phyloP scores from a whole-genome alignment of 805 yeast species.

The Saccharomycopsis fibuligera region DNA sequence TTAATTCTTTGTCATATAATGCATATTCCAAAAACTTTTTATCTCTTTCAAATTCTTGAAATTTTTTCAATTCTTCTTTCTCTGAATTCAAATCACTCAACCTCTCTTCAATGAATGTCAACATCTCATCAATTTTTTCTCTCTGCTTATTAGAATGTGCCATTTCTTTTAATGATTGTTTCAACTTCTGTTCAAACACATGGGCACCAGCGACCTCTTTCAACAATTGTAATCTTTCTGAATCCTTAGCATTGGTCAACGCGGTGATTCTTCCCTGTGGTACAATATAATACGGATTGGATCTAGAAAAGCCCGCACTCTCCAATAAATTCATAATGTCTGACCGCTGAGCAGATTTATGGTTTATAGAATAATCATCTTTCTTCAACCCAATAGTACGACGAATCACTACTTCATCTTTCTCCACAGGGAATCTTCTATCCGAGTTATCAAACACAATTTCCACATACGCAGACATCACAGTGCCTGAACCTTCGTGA shows the following conservation, averaged over 20 bases:
- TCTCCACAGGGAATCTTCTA: constrained; percentile 62
- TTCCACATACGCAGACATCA: constrained; percentile 90
- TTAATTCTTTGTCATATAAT: constrained; percentile 69
- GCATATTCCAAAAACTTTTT: constrained; percentile 71
- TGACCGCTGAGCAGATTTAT: constrained; percentile 67
- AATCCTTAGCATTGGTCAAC: constrained; percentile 82
- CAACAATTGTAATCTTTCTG: constrained; percentile 68
- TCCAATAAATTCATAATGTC: constrained; percentile 80
- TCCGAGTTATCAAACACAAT: constrained; percentile 78
- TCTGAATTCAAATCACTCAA: constrained; percentile 76
- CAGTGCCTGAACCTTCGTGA: constrained; percentile 86
- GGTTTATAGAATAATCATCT: constrained; percentile 84
- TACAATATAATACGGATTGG: constrained; percentile 91
- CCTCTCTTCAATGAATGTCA: constrained; percentile 63
- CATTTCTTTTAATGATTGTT: constrained; percentile 78
- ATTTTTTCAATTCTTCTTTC: constrained; percentile 64
- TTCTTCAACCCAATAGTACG: constrained; percentile 91
- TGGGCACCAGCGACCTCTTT: constrained; percentile 95
- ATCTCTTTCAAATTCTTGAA: constrained; percentile 58
- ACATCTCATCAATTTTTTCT: constrained; percentile 66
- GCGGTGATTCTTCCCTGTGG: constrained; percentile 93
- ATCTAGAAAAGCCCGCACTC: constrained; percentile 85
- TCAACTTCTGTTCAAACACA: constrained; percentile 75
- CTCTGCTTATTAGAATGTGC: constrained; percentile 60
- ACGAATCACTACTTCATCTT: constrained; percentile 64